These are phyloP conservation scores for Stachybotrys chartarum DNA, from an alignment of 2,329 filamentous ascomycete species.

Conservation along the genomic window DNA sequence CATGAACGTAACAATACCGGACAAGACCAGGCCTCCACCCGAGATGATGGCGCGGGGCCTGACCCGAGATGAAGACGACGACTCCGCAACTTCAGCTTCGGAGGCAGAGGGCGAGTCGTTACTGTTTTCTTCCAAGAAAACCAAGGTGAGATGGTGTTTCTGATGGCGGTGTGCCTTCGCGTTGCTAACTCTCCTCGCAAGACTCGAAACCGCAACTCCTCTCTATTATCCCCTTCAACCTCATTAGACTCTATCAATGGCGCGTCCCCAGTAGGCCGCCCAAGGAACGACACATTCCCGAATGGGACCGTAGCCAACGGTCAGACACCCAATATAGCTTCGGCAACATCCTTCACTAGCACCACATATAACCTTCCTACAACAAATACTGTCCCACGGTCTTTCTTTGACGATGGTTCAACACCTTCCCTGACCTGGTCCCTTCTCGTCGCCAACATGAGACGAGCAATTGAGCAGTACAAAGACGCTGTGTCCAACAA, in stretches of 20 bases:
- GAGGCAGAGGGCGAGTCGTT: conserved; percentile 72
- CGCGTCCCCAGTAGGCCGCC: conserved; percentile 45
- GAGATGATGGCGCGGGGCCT: conserved; percentile 85
- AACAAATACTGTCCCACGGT: conserved; percentile 60
- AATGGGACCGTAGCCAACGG: conserved; percentile 30
- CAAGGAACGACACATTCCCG: conserved; percentile 48
- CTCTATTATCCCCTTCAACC: conserved; percentile 73
- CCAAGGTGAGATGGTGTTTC: conserved; percentile 45
- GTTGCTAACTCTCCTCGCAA: conserved; percentile 15
- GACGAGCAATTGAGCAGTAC: conserved; percentile 81
- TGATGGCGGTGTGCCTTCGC: background rate
- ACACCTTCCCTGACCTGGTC: conserved; percentile 82
- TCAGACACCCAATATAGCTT: conserved; percentile 44
- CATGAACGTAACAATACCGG: conserved; percentile 80
- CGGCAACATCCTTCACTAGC: conserved; percentile 56
- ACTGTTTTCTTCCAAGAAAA: conserved; percentile 61
- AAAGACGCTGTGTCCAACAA: conserved; percentile 80
- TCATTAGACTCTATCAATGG: conserved; percentile 88
- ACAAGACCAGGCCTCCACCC: conserved; percentile 80
- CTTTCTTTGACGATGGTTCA: conserved; percentile 86
- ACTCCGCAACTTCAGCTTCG: conserved; percentile 76
- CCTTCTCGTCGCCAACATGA: conserved; percentile 86
- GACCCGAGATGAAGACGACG: conserved; percentile 80
- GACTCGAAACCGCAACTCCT: conserved; percentile 59
- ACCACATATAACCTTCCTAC: conserved; percentile 50